These are phyloP conservation scores for Clonostachys chloroleuca DNA, from an alignment of 2,329 filamentous ascomycete genomes.

Conservation along the genomic window DNA sequence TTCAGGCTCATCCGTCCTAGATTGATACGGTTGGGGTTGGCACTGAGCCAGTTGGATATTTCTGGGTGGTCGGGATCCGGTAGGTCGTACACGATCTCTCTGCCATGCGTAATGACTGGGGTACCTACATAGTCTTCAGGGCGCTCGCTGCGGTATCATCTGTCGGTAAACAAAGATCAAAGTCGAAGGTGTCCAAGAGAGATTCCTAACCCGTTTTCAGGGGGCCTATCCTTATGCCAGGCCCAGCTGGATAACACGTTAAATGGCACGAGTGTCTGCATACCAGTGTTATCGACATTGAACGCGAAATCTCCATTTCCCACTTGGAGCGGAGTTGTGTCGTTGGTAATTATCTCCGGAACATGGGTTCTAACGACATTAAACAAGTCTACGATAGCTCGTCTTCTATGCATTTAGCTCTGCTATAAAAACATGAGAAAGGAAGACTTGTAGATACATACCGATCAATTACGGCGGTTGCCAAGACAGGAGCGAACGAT, in stretches of 20 bases:
- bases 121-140: constrained; percentile 23
- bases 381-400: too few species aligned
- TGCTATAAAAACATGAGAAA: too few species aligned
- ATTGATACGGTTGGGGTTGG: constrained; percentile 39
- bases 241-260: constrained; percentile 42
- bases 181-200: too few species aligned
- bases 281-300: too few species aligned
- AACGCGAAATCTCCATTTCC: too few species aligned
- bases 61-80: constrained; percentile 25
- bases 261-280: constrained; percentile 34
- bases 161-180: background rate
- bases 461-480: too few species aligned
- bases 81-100: constrained; percentile 29
- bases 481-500: too few species aligned
- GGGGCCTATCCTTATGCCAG: constrained; percentile 43
- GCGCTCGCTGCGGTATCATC: background rate
- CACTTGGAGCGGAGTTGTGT: too few species aligned
- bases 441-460: too few species aligned
- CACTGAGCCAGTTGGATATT: constrained; percentile 46
- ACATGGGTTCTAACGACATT: too few species aligned
- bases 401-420: too few species aligned
- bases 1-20: constrained; percentile 33
- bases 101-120: constrained; percentile 22
- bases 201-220: constrained; percentile 17
- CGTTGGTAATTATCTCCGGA: too few species aligned